phyloP scores from a whole-genome alignment of 495 filamentous ascomycete species.

The Hypomontagnella submonticulosa region DNA sequence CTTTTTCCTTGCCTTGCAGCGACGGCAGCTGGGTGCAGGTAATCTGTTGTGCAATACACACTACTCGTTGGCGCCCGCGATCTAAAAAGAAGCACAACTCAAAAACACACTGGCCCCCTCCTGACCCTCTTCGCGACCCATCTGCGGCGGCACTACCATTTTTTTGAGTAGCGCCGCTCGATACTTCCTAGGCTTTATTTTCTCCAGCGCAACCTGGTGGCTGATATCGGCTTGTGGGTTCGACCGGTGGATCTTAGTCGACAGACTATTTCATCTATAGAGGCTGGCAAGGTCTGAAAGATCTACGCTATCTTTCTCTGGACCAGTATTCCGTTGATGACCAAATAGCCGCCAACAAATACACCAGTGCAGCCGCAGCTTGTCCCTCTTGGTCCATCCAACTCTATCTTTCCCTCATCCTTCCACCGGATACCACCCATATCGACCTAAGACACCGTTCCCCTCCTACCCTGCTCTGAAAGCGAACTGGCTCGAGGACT shows the following conservation, averaged over 20 bases:
- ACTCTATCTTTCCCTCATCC: slow-evolving; percentile 46
- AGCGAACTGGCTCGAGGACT: slow-evolving; percentile 43
- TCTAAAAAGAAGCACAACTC: slow-evolving; percentile 33
- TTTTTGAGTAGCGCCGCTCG: slow-evolving; percentile 41
- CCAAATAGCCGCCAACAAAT: slow-evolving; percentile 50
- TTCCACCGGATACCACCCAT: slow-evolving; percentile 37
- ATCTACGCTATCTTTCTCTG: slow-evolving; percentile 41
- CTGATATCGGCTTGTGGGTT: slow-evolving; percentile 38
- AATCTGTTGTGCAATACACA: slow-evolving; percentile 42
- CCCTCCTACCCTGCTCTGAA: slow-evolving; percentile 43
- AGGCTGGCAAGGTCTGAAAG: slow-evolving; percentile 29
- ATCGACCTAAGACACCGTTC: slow-evolving; percentile 48
- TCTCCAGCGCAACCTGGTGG: slow-evolving; percentile 41
- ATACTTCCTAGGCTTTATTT: slow-evolving; percentile 35
- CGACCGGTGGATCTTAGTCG: slow-evolving; percentile 34
- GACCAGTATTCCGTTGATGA: slow-evolving; percentile 38
- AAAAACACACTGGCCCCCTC: slow-evolving; percentile 31
- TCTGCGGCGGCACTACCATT: slow-evolving; percentile 40
- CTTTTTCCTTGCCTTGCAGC: slow-evolving; percentile 16
- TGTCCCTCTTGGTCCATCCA: slow-evolving; percentile 46
- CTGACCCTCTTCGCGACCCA: slow-evolving; percentile 30
- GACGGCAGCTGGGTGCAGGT: slow-evolving; percentile 31
- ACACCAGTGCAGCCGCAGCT: slow-evolving; percentile 51
- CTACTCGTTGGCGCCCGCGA: slow-evolving; percentile 40
- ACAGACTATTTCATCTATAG: slow-evolving; percentile 42